phyloP scores from a whole-genome alignment of 129 eudicot species.

The Deinandra increscens region DNA sequence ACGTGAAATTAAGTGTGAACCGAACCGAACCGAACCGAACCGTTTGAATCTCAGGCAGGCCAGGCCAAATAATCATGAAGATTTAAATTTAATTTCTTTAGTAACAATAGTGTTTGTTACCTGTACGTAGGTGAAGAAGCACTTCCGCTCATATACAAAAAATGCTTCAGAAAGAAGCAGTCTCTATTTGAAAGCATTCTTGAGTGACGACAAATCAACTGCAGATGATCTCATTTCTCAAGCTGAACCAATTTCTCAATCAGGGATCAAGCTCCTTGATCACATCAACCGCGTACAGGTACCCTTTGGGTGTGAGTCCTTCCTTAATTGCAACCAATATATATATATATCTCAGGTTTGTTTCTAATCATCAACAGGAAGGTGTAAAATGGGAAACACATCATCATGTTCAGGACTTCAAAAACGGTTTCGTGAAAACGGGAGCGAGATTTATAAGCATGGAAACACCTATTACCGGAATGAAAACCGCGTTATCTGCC shows the following conservation, averaged over 20 bases:
- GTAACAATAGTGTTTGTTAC: neutral
- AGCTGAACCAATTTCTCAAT: slow-evolving; percentile 55
- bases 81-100: neutral
- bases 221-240: slow-evolving; percentile 50
- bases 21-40: too few relatives aligned
- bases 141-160: slow-evolving; percentile 46
- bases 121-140: slow-evolving; percentile 46
- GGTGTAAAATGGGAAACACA: slow-evolving; percentile 64
- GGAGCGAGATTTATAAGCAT: slow-evolving; percentile 45
- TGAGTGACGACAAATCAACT: slow-evolving; percentile 31
- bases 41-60: too few relatives aligned
- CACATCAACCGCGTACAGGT: slow-evolving; percentile 62
- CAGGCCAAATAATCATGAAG: neutral
- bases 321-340: neutral
- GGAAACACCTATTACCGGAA: slow-evolving; percentile 53
- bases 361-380: slow-evolving; percentile 39
- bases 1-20: too few relatives aligned
- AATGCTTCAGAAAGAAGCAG: slow-evolving; percentile 60
- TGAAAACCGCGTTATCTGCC: slow-evolving; percentile 52
- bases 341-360: neutral
- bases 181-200: slow-evolving; percentile 58
- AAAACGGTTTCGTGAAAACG: slow-evolving; percentile 26
- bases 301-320: neutral
- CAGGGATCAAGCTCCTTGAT: slow-evolving; percentile 55
- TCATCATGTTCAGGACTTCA: slow-evolving; percentile 29